These are phyloP conservation scores for Artemisia princeps DNA, from an alignment of 140 eudicot species.

Conservation along the genomic window DNA sequence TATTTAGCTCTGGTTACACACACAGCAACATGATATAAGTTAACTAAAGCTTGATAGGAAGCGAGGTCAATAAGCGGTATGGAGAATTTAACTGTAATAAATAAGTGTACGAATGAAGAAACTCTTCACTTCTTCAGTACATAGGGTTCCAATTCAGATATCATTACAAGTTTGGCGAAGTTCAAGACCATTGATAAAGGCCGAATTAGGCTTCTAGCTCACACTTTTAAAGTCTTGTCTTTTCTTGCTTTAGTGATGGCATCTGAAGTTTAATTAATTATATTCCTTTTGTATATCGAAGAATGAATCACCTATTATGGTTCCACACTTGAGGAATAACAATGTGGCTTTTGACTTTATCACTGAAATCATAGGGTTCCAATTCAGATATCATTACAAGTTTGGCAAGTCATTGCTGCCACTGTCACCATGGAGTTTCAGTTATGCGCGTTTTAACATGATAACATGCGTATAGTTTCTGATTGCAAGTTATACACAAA, in stretches of 20 bases:
- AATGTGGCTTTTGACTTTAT: not conserved
- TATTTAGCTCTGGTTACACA: not conserved
- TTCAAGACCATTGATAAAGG: not conserved
- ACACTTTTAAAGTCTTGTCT: not conserved
- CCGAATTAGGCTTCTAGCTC: not conserved
- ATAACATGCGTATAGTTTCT: too few relatives aligned
- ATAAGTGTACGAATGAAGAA: not conserved
- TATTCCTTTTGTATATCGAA: too few relatives aligned
- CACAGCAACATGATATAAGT: not conserved
- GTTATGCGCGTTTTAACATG: not conserved
- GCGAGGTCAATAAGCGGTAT: not conserved
- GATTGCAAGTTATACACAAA: too few relatives aligned
- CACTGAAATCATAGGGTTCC: not conserved
- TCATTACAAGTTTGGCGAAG: not conserved
- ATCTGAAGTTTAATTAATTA: not conserved
- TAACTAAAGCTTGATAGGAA: not conserved
- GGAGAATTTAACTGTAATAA: not conserved
- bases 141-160: not conserved
- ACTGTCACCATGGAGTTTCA: not conserved
- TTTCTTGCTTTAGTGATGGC: constrained; percentile 2
- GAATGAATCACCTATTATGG: not conserved
- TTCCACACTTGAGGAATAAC: not conserved
- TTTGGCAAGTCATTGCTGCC: not conserved
- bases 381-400: too few relatives aligned
- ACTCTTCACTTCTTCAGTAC: not conserved